Evolutionary conservation across 1,139 yeast species (phyloP).

Genomic region (Kazachstania sp.): DNA sequence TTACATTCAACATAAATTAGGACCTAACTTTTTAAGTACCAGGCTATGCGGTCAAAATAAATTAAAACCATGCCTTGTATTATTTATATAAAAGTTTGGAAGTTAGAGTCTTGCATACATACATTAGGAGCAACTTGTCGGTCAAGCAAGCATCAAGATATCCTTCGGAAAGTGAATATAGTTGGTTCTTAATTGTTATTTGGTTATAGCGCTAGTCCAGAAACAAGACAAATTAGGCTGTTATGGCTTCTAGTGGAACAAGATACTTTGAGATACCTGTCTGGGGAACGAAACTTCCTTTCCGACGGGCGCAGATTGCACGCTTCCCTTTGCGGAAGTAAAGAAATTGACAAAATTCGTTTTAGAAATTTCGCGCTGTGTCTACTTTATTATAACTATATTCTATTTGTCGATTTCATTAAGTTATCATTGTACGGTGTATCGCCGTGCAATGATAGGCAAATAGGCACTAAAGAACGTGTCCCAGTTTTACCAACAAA

Average conservation of each 20-base stretch:
- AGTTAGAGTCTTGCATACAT: no score
- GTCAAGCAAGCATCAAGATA: no score
- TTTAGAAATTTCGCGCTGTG: slow-evolving; percentile 17
- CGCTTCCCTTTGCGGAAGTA: slow-evolving; percentile 11
- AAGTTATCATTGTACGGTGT: not conserved
- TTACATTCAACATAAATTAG: no score
- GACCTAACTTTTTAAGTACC: no score
- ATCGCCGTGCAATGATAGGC: slow-evolving; percentile 4
- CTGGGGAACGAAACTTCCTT: slow-evolving; percentile 26
- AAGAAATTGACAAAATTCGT: slow-evolving; percentile 2
- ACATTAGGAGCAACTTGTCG: no score
- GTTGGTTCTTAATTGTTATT: no score
- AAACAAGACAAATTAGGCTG: slow-evolving; percentile 31
- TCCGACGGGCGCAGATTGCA: slow-evolving; percentile 27
- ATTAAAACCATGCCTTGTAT: no score
- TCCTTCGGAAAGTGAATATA: no score
- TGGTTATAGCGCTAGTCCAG: no score
- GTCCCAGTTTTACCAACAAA: slow-evolving; percentile 32
- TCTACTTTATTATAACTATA: slow-evolving; percentile 13
- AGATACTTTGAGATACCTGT: slow-evolving; percentile 26
- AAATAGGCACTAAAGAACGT: slow-evolving; percentile 20
- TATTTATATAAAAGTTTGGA: no score
- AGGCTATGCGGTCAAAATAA: no score
- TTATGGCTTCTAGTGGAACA: slow-evolving; percentile 35
- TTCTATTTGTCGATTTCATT: slow-evolving; percentile 6